phyloP scores from a whole-genome alignment of 257 asterid species.

The Echites panduratus region DNA sequence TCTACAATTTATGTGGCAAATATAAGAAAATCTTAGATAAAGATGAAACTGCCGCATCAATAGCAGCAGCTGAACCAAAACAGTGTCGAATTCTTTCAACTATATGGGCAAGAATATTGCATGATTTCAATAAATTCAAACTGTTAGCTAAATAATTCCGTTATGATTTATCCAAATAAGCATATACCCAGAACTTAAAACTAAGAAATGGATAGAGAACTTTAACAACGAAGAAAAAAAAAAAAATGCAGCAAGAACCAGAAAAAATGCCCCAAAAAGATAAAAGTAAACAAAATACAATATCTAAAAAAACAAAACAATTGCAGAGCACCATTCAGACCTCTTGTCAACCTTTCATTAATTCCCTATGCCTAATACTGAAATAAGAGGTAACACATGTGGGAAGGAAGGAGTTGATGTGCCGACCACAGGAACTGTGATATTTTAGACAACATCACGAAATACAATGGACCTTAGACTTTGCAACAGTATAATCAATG shows the following conservation, averaged over 20 bases:
- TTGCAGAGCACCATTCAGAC: no score
- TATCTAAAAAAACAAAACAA: neutral
- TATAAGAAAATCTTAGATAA: neutral
- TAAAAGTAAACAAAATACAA: neutral
- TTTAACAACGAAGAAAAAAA: no score
- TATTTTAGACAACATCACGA: neutral
- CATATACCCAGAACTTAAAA: neutral
- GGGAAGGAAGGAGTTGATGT: neutral
- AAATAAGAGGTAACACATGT: neutral
- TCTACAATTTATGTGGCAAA: neutral
- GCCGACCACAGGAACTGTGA: no score
- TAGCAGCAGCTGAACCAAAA: neutral
- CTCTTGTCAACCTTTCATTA: no score
- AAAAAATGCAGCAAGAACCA: neutral
- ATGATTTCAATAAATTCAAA: neutral
- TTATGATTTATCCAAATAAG: neutral
- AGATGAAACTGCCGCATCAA: neutral
- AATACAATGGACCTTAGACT: neutral
- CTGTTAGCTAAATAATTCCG: no score
- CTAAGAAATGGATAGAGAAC: neutral
- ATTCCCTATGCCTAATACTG: neutral
- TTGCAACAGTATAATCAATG: neutral
- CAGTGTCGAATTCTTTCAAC: neutral
- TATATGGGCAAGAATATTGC: neutral
- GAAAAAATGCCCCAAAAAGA: neutral